Base-by-base conservation (phyloP, 164 flowering plant genomes). In the Akebia trifoliata region DNA sequence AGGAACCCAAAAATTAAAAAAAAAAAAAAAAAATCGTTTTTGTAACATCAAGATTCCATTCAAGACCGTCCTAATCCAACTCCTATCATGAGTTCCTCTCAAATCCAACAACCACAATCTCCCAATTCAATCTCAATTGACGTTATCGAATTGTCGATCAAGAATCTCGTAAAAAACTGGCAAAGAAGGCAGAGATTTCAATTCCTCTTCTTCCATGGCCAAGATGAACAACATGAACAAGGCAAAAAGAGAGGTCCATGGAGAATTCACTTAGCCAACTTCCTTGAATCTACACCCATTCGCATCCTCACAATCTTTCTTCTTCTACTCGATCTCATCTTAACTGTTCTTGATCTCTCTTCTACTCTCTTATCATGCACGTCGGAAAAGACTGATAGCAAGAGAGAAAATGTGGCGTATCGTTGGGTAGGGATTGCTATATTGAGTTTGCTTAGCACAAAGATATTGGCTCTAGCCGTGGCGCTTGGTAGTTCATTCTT, bases 351-450 rank as follows among this genome's bases (percentile, higher is more conserved):
- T 11, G 87, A 85, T 54, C 82, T 85, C 48, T 76, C 91, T 1
- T 70, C 78, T 1, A 75, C 87, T 14, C 11, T 78, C n/a, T 17
- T 69, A 10, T 68, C 81, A 0, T 70, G 82, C 42, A 6, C 43
- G 4, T 28, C 56, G 7, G 32, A 45, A 15, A 37, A 30, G 5
- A 29, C 26, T 6, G 37, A 8, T 8, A 66, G 6, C 18, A 29
- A 44, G 14, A 22, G 35, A 43, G 50, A 56, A 21, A 20, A 26
- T 17, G 50, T 40, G 14, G 62, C 74, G 72, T 75, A 37, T 40
- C 87, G 78, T 47, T 82, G 84, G 81, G 69, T 53, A 9, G 86
- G 82, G 15, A 68, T 77, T 22, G 71, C 67, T 0, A 75, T 84
- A n/a, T 45, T 84, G 29, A 30, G 59, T 57, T 26, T 84, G n/a